Evolutionary conservation across 192 early-diverging fungal species (phyloP).

Genomic region (Linnemannia elongata): DNA sequence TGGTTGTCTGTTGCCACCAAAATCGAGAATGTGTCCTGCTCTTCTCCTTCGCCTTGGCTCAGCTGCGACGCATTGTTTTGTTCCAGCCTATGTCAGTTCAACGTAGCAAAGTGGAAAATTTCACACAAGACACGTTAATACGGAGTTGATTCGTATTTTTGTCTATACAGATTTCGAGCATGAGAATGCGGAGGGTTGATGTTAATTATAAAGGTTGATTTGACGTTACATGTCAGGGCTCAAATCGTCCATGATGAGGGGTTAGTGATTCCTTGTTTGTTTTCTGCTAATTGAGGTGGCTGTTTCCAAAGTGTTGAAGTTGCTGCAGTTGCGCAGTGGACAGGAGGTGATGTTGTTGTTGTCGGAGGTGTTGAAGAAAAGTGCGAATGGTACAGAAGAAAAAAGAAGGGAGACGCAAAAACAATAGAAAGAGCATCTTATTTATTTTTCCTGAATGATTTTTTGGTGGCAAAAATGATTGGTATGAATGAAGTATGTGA

Average conservation of each 20-base stretch:
- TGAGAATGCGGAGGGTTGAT: neutral
- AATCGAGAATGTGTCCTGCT: constrained; percentile 65
- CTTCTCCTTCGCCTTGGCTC: constrained; percentile 21
- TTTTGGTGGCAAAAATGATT: constrained; percentile 16
- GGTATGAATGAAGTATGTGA: neutral
- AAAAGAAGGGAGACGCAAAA: neutral
- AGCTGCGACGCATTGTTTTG: constrained; percentile 19
- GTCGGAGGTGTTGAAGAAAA: neutral
- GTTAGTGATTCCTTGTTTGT: neutral
- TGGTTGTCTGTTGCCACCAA: constrained; percentile 96
- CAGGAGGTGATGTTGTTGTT: neutral
- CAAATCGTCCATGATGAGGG: neutral
- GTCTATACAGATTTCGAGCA: neutral
- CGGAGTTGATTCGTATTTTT: neutral
- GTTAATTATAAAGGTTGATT: neutral
- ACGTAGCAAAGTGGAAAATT: neutral
- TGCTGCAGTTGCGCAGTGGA: neutral
- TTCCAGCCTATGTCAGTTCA: constrained; percentile 6
- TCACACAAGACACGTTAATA: neutral
- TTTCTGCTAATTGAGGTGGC: neutral
- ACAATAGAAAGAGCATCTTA: neutral
- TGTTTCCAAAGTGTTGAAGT: neutral
- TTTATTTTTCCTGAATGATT: neutral
- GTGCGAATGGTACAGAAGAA: neutral
- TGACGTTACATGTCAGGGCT: constrained; percentile 2